Base-by-base conservation (phyloP, 106 monocot genomes). In the Hemerocallis citrina region DNA sequence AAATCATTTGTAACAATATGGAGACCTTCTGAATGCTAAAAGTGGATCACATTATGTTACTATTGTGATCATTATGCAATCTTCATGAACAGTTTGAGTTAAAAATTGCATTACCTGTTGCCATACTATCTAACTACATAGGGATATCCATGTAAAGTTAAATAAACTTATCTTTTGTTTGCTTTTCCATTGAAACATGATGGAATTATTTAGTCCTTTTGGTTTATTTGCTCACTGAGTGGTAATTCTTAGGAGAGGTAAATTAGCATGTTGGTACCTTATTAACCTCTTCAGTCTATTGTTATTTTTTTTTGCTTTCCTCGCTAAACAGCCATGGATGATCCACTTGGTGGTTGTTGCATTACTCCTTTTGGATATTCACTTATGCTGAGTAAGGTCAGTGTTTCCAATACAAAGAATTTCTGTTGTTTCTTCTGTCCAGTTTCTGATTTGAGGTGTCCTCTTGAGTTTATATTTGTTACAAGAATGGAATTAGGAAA, bases 301-400 rank as follows among this genome's bases (percentile, higher is more conserved):
- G 35, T 36, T 57, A 17, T 57, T 19, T 20, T 37, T 48, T 25
- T 67, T 33, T 61, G 6, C 12, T 34, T 66, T 52, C 30, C 39
- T 41, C 40, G 31, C 37, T 54, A 27, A 78, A 21, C 50, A 98
- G 98, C 92, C n/a, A 41, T 75, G 19, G 85, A 69, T 62, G 98
- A 98, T 72, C 98, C 98, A 9, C 81, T 98, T 61, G 98, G 98
- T 66, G 92, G 88, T 54, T 92, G 98, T 66, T 68, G 75, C 25
- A 59, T 98, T 57, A 88, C 85, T 21, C 92, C 98, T 25, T 57
- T 64, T 73, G 98, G 98, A 52, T 98, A 92, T 88, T 84, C 92
- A 56, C 39, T 81, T 59, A 77, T 96, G 76, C 57, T 87, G 60
- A 62, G 49, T 61, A 91, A 88, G 87, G 96, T 91, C 25, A 48